Base-by-base conservation (phyloP, 2,329 filamentous ascomycete species). In the Phialophora macrospora region DNA sequence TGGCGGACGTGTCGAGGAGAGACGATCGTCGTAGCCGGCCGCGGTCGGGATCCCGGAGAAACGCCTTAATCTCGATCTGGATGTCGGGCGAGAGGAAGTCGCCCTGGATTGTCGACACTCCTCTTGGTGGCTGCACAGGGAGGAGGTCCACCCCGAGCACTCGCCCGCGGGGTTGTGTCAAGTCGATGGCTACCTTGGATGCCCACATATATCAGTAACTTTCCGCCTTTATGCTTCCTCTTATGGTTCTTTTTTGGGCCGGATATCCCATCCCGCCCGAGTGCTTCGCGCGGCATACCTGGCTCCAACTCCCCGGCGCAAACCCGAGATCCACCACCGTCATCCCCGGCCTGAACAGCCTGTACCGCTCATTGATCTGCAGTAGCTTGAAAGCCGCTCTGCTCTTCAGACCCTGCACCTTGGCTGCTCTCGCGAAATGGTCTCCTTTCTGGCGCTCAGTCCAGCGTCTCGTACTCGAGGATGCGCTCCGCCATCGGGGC, bases 111-210 rank as follows among this genome's bases (percentile, higher is more conserved):
- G 92, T 92, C 30, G 91, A 93, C n/a, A 96, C 93, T 24, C 95
- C 95, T 73, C 86, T 88, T 0, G 95, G 95, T 4, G 96, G 94
- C 75, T 94, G 90, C 0, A 93, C 92, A 4, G 95, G 95, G 70
- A 99, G 92, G 59, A 99, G 85, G 76, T 99, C 95, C 73, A 99
- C 94, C 11, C 95, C 96, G 30, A 99, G 82, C 12, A 99, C 88
- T 51, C 90, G 87, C 8, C 93, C 93, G 54, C 85, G 79, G 0
- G 93, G 93, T 67, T 85, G 84, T 4, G 92, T 96, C 60, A 88
- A 85, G 67, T 92, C 90, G 38, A 90, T 81, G 20, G 95, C 95
- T 41, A 98, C 92, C 88, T 96, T 63, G 14, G 17, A 26, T n/a
- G 22, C 1, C 17, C 14, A 34, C n/a, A 44, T 24, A 17, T 52